Conservation (phyloP, 2,329 filamentous ascomycete species). For the Penicillium hesseltinei region DNA sequence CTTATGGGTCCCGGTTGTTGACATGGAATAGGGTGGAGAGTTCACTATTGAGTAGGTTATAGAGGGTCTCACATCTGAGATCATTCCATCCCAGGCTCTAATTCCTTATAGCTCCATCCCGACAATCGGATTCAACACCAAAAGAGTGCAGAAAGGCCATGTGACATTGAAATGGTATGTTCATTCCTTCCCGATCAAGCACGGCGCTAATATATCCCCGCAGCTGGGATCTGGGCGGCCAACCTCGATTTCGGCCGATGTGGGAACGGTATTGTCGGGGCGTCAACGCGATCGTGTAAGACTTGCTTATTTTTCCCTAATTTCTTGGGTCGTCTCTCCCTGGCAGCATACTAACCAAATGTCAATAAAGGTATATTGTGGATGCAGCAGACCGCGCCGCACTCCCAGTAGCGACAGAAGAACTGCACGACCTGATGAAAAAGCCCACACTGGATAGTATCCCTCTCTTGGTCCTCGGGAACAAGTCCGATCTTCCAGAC, state of each 20-base stretch:
- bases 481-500: slow-evolving; percentile 93
- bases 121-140: slow-evolving; percentile 99
- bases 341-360: not conserved
- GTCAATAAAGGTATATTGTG: slow-evolving; percentile 72
- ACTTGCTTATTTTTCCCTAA: not conserved
- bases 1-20: slow-evolving; percentile 3
- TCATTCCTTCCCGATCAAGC: not conserved
- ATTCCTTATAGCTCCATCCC: slow-evolving; percentile 76
- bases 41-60: slow-evolving; percentile 93
- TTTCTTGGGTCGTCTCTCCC: not conserved
- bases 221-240: slow-evolving; percentile 94
- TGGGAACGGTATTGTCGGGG: slow-evolving; percentile 98
- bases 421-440: slow-evolving; percentile 83
- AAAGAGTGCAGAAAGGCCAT: slow-evolving; percentile 95
- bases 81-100: not conserved
- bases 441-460: slow-evolving; percentile 85
- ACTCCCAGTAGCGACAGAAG: slow-evolving; percentile 82
- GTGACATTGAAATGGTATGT: slow-evolving; percentile 89
- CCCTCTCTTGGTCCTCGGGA: slow-evolving; percentile 87
- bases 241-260: slow-evolving; percentile 96
- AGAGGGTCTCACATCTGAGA: not conserved
- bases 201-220: slow-evolving; percentile 15
- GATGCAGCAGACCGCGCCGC: slow-evolving; percentile 85
- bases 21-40: slow-evolving; percentile 73
- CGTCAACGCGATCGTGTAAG: slow-evolving; percentile 90